Evolutionary conservation across 768 basidiomycete species (phyloP).

Genomic region (Pluteus cervinus): DNA sequence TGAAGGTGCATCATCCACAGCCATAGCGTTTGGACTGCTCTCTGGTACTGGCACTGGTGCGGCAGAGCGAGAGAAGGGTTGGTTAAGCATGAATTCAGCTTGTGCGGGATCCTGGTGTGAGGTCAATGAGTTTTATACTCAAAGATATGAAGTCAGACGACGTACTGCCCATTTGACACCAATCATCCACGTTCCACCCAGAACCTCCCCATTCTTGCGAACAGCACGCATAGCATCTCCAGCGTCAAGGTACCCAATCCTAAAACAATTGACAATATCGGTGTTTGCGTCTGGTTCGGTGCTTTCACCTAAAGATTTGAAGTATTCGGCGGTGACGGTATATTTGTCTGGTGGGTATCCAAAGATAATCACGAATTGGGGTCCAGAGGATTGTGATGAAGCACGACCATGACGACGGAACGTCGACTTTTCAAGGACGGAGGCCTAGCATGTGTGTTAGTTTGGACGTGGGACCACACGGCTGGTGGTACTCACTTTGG

Average conservation of each 20-base stretch:
- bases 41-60: slow-evolving; percentile 12
- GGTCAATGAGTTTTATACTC: slow-evolving; percentile 6
- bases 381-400: slow-evolving; percentile 22
- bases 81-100: slow-evolving; percentile 48
- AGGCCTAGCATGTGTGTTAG: slow-evolving; percentile 21
- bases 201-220: slow-evolving; percentile 75
- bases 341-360: slow-evolving; percentile 86
- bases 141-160: slow-evolving; percentile 12
- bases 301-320: slow-evolving; percentile 64
- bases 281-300: slow-evolving; percentile 62
- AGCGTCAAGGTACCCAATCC: slow-evolving; percentile 64
- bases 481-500: slow-evolving; percentile 33
- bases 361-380: slow-evolving; percentile 70
- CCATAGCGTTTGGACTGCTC: slow-evolving; percentile 33
- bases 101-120: slow-evolving; percentile 50
- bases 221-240: slow-evolving; percentile 77
- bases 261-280: slow-evolving; percentile 77
- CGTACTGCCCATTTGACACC: slow-evolving; percentile 83
- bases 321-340: slow-evolving; percentile 65
- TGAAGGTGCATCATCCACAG: slow-evolving; percentile 34
- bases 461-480: slow-evolving; percentile 2
- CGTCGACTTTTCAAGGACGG: slow-evolving; percentile 35
- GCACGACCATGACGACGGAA: slow-evolving; percentile 26
- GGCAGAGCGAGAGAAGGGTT: slow-evolving; percentile 19
- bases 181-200: slow-evolving; percentile 75